Conservation (phyloP, 208 protist genomes). For the Trichomonas vaginalis region DNA sequence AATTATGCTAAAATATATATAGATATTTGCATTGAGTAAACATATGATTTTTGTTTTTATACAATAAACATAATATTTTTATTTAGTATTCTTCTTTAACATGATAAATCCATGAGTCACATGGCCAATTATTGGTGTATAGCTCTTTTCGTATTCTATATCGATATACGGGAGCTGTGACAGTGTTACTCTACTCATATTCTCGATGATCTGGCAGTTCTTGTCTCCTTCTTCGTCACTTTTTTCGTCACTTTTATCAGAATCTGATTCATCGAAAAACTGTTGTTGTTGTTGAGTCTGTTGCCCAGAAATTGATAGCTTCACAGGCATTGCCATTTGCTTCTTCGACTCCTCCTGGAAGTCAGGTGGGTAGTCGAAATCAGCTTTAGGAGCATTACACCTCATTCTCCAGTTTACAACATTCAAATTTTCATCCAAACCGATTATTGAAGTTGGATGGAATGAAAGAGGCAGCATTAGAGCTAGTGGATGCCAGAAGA, state of each 20-base stretch:
- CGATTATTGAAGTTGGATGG: background rate
- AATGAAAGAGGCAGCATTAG: background rate
- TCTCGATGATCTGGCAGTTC: background rate
- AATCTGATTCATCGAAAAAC: background rate
- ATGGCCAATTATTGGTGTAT: background rate
- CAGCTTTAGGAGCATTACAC: background rate
- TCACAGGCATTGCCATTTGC: background rate
- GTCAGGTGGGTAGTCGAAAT: background rate
- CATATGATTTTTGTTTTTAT: too few species aligned
- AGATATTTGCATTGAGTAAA: too few species aligned
- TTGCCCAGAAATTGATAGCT: background rate
- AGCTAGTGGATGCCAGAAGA: background rate
- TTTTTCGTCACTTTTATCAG: background rate
- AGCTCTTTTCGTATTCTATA: background rate
- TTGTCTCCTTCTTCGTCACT: background rate
- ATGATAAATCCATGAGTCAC: background rate
- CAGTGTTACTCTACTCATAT: background rate
- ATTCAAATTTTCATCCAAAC: background rate
- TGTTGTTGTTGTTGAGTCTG: background rate
- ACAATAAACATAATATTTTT: too few species aligned
- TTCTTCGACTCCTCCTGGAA: background rate
- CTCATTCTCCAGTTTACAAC: background rate
- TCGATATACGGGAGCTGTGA: background rate
- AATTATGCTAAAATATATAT: too few species aligned
- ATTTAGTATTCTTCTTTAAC: slow-evolving; percentile 10